Base-by-base conservation (phyloP, 225 moss, liverwort and hornwort genomes). In the Takakia lepidozioides region DNA sequence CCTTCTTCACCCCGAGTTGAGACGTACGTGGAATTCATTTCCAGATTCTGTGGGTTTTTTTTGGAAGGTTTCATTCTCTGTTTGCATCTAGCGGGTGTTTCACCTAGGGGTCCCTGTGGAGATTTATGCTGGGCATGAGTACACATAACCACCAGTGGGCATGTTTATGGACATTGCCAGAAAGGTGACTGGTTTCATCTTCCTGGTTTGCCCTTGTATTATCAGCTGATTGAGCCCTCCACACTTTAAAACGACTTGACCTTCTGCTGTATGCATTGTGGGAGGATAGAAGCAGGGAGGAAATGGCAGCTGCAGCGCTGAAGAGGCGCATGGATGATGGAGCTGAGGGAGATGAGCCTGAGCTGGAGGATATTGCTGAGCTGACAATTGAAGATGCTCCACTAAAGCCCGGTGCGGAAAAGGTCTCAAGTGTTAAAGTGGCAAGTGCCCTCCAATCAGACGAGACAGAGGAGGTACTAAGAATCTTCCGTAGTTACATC, bases 391-490 rank as follows among this genome's bases (percentile, higher is more conserved):
- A 64, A 38, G 79, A 51, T 48, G 60, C 39, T 41, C 51, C 63
- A 8, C 59, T 49, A 0, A 43, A 53, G 57, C 60, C 49, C 18
- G 56, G 9, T 21, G 45, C 27, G 27, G 44, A 43, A 25, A 70
- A 80, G 46, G 54, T 20, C 37, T 42, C 70, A 28, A 64, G 60
- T 37, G 17, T 27, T 15, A 58, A 72, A 49, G 59, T 55, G 32
- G 43, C 61, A 37, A 38, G n/a, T 37, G 0, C 3, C 42, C 49
- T 54, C 42, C 5, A 37, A 30, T 66, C 45, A 48, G 74, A 70
- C 53, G 74, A 80, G 8, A 80, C 69, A 53, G 79, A 80, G 63
- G 79, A 78, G 78, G 78, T 74, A 79, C 40, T 32, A 11, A 32
- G 11, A 32, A 32, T 32, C 32, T 11, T 11, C 32, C 32, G n/a